A percentile compares a stretch with the other conserved stretches of the same genome.
Evolutionary conservation across 345 rosid species (phyloP).

Genomic region (Dipteronia sinensis): DNA sequence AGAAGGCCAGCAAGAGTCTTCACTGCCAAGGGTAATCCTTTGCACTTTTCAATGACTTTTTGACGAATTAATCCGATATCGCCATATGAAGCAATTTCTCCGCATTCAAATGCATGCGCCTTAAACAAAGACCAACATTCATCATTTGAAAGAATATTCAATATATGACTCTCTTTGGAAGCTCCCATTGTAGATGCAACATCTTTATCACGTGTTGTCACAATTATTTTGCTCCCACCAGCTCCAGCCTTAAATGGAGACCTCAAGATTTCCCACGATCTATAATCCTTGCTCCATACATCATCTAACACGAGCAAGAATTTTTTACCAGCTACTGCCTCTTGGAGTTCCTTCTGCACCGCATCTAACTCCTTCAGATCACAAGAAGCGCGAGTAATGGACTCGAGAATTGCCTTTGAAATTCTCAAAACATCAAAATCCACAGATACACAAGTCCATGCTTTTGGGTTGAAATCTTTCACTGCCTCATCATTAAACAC

Average conservation of each 20-base stretch:
- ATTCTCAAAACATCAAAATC: neutral
- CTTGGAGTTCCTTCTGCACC: neutral
- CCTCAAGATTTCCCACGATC: neutral
- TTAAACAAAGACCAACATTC: constrained; percentile 1
- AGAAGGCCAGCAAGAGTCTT: neutral
- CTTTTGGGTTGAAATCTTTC: neutral
- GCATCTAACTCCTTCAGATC: neutral
- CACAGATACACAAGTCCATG: neutral
- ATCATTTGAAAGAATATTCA: neutral
- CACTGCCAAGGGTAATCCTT: neutral
- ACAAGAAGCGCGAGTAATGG: neutral
- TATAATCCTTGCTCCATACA: neutral
- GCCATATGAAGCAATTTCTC: too few relatives aligned
- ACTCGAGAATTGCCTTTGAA: neutral
- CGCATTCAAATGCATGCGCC: too few relatives aligned
- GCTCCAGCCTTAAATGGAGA: neutral
- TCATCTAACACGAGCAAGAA: constrained; percentile 2
- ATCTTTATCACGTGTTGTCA: neutral
- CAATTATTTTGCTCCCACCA: neutral
- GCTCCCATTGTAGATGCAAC: neutral
- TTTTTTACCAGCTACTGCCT: neutral
- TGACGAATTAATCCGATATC: neutral
- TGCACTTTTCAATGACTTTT: neutral
- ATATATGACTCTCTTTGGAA: neutral
- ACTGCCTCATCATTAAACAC: neutral